Conservation (phyloP, 2,329 filamentous ascomycete genomes). For the Colletotrichum sp. region DNA sequence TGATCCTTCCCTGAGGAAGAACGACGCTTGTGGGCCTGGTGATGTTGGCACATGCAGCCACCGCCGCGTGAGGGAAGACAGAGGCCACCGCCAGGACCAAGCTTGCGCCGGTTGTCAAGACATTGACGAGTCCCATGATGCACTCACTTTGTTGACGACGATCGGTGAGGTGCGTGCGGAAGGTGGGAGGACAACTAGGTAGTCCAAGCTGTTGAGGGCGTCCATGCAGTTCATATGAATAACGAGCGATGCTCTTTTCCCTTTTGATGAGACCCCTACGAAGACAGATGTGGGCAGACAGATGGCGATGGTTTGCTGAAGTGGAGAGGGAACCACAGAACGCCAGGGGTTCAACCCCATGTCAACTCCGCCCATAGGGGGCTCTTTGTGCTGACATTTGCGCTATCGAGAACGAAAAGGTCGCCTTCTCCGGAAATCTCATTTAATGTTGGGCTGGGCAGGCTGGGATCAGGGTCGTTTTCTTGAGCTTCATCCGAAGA, state of each 20-base stretch:
- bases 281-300: neutral
- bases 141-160: neutral
- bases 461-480: neutral
- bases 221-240: constrained; percentile 1
- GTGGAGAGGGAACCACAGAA: neutral
- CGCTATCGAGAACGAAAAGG: neutral
- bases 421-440: neutral
- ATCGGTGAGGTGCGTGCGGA: neutral
- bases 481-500: neutral
- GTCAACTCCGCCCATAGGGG: neutral
- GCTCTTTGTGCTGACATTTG: neutral
- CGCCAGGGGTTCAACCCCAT: neutral
- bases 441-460: neutral
- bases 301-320: neutral
- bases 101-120: neutral
- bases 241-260: neutral
- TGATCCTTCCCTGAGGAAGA: constrained; percentile 33
- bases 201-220: neutral
- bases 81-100: neutral
- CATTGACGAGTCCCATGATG: constrained; percentile 10
- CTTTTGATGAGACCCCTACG: neutral
- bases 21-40: constrained; percentile 8
- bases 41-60: neutral
- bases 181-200: neutral
- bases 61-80: neutral